Percentiles rank a stretch among this genome's conserved stretches.
These are phyloP conservation scores for Pseudodiploospora longispora DNA, from an alignment of 2,329 filamentous ascomycete genomes.

Conservation along the genomic window DNA sequence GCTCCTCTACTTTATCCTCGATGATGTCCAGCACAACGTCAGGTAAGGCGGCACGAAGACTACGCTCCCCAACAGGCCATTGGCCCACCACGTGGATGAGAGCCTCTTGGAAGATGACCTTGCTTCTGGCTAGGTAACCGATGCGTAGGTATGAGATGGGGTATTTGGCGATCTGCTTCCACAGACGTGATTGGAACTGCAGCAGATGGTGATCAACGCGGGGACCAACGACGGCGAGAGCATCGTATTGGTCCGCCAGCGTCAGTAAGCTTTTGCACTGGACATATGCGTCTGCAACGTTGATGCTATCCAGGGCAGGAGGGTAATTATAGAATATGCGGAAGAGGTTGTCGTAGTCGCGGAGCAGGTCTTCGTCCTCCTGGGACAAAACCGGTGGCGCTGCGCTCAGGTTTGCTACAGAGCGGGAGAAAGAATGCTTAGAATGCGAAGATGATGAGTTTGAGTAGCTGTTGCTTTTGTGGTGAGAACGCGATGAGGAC, in stretches of 20 bases:
- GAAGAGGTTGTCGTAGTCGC: conserved; percentile 93
- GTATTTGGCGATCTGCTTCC: conserved; percentile 96
- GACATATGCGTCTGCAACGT: conserved; percentile 86
- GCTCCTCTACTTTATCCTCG: conserved; percentile 88
- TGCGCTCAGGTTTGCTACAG: conserved; percentile 68
- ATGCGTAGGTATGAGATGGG: conserved; percentile 86
- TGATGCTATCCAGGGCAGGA: conserved; percentile 71
- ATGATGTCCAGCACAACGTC: conserved; percentile 77
- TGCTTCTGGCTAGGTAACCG: conserved; percentile 75
- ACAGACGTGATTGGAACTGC: conserved; percentile 82
- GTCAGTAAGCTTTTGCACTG: conserved; percentile 86
- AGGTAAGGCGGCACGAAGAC: conserved; percentile 66
- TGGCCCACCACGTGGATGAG: conserved; percentile 91
- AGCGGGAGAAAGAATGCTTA: conserved; percentile 66
- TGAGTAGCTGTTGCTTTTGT: conserved; percentile 34
- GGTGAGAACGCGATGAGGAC: conserved; percentile 34
- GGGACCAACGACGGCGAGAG: conserved; percentile 76
- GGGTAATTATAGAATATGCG: conserved; percentile 93
- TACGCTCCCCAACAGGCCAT: conserved; percentile 76
- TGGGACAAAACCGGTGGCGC: conserved; percentile 39
- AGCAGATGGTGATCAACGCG: conserved; percentile 89
- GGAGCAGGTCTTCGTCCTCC: conserved; percentile 66
- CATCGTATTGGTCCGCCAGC: conserved; percentile 92
- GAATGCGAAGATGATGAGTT: conserved; percentile 39
- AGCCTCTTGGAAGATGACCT: conserved; percentile 78